phyloP scores from a whole-genome alignment of 805 yeast genomes.

The Ogataea trehalophila region DNA sequence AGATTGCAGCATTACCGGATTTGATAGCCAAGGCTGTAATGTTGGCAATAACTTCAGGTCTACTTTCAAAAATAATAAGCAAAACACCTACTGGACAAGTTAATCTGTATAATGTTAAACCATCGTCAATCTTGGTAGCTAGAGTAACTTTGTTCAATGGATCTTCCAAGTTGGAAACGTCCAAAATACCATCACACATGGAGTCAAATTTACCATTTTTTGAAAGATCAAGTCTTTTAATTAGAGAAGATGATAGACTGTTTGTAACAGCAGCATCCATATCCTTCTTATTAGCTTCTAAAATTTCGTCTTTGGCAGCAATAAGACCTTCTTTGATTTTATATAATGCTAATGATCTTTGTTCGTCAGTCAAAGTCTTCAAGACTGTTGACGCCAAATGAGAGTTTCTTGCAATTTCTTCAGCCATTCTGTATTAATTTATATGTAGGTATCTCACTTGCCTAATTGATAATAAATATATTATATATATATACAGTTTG shows the following conservation, averaged over 20 bases:
- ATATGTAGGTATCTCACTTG: not conserved
- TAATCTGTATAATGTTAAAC: slow-evolving; percentile 73
- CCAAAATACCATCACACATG: slow-evolving; percentile 92
- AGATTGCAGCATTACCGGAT: slow-evolving; percentile 93
- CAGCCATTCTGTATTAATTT: slow-evolving; percentile 42
- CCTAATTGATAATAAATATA: not conserved
- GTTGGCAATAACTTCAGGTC: slow-evolving; percentile 98
- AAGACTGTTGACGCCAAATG: slow-evolving; percentile 77
- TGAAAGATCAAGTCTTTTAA: slow-evolving; percentile 80
- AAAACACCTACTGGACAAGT: slow-evolving; percentile 95
- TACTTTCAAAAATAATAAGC: slow-evolving; percentile 86
- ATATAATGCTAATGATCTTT: slow-evolving; percentile 68
- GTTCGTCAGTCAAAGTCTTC: slow-evolving; percentile 69
- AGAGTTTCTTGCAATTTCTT: slow-evolving; percentile 74
- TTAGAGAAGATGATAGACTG: slow-evolving; percentile 61
- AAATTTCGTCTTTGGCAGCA: slow-evolving; percentile 53
- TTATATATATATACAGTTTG: too few relatives aligned
- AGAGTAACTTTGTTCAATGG: slow-evolving; percentile 89
- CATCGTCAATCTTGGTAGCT: slow-evolving; percentile 83
- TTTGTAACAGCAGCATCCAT: slow-evolving; percentile 61
- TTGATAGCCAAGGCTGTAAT: slow-evolving; percentile 93
- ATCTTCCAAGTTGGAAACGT: slow-evolving; percentile 83
- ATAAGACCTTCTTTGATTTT: slow-evolving; percentile 68
- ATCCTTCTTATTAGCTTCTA: slow-evolving; percentile 72
- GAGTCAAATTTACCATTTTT: slow-evolving; percentile 82